Evolutionary conservation across 169 alveolate species (phyloP).

Genomic region (Plasmodium coatneyi): DNA sequence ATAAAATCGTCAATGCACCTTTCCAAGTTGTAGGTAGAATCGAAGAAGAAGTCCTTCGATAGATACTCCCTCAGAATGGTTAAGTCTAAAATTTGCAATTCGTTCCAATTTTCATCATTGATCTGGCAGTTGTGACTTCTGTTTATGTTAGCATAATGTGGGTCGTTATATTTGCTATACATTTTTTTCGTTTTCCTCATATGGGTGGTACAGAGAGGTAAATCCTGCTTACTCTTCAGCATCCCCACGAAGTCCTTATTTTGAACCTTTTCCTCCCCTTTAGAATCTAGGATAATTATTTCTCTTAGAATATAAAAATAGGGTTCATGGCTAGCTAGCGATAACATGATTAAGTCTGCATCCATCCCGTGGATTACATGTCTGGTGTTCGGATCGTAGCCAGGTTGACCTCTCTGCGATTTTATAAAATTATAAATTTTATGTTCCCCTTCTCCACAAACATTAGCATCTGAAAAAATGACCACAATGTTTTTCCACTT

Average conservation of each 20-base stretch:
- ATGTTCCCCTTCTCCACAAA: constrained; percentile 99
- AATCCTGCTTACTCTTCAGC: constrained; percentile 76
- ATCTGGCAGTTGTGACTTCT: neutral
- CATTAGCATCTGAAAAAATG: constrained; percentile 96
- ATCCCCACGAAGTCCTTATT: constrained; percentile 54
- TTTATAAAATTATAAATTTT: constrained; percentile 97
- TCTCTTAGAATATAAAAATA: constrained; percentile 95
- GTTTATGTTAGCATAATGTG: constrained; percentile 52
- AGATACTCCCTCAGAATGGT: constrained; percentile 88
- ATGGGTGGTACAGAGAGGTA: constrained; percentile 55
- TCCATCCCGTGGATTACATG: constrained; percentile 99
- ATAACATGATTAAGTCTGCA: constrained; percentile 99
- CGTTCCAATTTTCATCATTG: constrained; percentile 83
- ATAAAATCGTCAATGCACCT: constrained; percentile 97
- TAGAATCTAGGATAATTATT: constrained; percentile 84
- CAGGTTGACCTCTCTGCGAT: constrained; percentile 82
- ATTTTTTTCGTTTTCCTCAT: constrained; percentile 1
- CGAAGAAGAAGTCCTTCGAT: constrained; percentile 80
- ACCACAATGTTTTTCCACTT: constrained; percentile 93
- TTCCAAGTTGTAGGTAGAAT: constrained; percentile 90
- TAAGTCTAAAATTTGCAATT: constrained; percentile 85
- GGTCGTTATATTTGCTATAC: constrained; percentile 66
- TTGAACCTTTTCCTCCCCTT: constrained; percentile 32
- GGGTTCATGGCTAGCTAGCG: constrained; percentile 97
- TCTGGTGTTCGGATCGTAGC: constrained; percentile 92